Percentiles rank a stretch among this genome's conserved stretches.
Evolutionary conservation across 345 rosid genomes (phyloP).

Genomic region (Draba incana): DNA sequence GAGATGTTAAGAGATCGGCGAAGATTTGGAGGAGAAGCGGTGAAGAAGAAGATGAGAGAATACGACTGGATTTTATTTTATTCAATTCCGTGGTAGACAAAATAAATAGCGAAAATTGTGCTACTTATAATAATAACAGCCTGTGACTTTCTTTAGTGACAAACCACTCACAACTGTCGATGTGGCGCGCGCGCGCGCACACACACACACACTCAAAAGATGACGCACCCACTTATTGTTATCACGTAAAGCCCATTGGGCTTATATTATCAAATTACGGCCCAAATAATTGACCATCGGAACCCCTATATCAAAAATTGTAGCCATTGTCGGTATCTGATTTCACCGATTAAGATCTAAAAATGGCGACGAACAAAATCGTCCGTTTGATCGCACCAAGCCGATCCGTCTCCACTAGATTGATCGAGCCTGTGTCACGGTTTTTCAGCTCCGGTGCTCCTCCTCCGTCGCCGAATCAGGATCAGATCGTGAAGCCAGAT

Average conservation of each 20-base stretch:
- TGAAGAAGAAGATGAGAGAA: conserved; percentile 18
- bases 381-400: conserved; percentile 22
- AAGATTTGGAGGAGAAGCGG: conserved; percentile 30
- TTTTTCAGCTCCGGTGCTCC: conserved; percentile 31
- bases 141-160: conserved; percentile 24
- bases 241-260: not conserved
- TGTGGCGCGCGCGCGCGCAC: no score
- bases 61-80: not conserved
- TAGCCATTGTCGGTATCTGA: not conserved
- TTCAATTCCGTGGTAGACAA: conserved; percentile 16
- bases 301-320: conserved; percentile 1
- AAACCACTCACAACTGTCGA: conserved; percentile 8
- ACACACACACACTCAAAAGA: no score
- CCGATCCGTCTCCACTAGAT: conserved; percentile 27
- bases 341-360: not conserved
- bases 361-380: conserved; percentile 40
- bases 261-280: not conserved
- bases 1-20: conserved; percentile 38
- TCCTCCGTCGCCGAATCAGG: conserved; percentile 26
- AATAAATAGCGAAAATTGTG: conserved; percentile 27
- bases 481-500: conserved; percentile 33
- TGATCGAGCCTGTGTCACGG: conserved; percentile 31
- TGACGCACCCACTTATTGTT: no score
- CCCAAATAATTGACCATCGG: not conserved
- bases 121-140: conserved; percentile 26